Percentiles rank a stretch among this genome's conserved stretches.
These are phyloP conservation scores for Entomortierella chlamydospora DNA, from an alignment of 192 early-diverging fungal species.

Conservation along the genomic window DNA sequence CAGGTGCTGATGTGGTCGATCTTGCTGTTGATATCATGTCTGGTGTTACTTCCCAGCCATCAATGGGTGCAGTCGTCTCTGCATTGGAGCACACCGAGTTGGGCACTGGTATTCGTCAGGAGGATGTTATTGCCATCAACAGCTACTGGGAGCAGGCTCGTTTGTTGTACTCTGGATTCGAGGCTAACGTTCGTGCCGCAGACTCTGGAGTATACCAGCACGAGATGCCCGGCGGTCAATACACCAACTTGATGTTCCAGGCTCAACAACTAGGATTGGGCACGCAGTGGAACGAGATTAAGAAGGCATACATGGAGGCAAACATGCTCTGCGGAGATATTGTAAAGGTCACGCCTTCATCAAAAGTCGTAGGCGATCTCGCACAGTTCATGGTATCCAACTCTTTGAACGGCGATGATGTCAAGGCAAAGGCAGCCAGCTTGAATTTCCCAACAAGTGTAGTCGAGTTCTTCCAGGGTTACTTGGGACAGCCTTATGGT, in stretches of 20 bases:
- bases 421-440: constrained; percentile 78
- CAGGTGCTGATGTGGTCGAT: constrained; percentile 95
- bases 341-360: constrained; percentile 97
- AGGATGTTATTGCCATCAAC: constrained; percentile 87
- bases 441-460: constrained; percentile 95
- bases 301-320: constrained; percentile 89
- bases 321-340: constrained; percentile 95
- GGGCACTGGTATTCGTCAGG: constrained; percentile 88
- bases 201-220: constrained; percentile 95
- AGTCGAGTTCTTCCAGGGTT: constrained; percentile 97
- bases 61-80: constrained; percentile 94
- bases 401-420: constrained; percentile 79
- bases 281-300: constrained; percentile 93
- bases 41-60: constrained; percentile 95
- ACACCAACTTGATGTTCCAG: constrained; percentile 99
- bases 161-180: constrained; percentile 96
- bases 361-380: constrained; percentile 98
- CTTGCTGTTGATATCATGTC: constrained; percentile 94
- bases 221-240: constrained; percentile 99
- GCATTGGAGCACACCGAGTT: constrained; percentile 82
- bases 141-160: constrained; percentile 97
- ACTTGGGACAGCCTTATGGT: constrained; percentile 92
- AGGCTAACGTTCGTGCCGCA: constrained; percentile 87
- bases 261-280: constrained; percentile 94
- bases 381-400: constrained; percentile 99